Evolutionary conservation across 140 eudicot species (phyloP), one percentile per base, ranked within the genome.

Genomic region (Anethum foeniculum): DNA sequence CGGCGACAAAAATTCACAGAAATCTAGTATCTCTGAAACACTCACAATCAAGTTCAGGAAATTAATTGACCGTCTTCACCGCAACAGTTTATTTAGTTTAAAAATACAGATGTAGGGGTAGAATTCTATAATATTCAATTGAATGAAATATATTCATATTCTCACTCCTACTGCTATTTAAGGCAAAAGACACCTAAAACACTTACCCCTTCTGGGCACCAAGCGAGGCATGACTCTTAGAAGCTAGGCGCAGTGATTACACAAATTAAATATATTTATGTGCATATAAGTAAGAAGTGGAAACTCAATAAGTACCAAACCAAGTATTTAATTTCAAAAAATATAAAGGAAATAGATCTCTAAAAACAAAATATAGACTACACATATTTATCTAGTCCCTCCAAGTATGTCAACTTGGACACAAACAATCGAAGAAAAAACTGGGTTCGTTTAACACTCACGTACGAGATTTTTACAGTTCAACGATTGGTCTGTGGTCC

Each of bases 1-100:
- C 41, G 98, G 97, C 7, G 97, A 94, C 2, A 94, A 87, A 81
- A 94, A 94, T 41, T 92, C 94, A 79, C 98, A 94, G 72, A 94
- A 94, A 85, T 94, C 98, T 82, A 92, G 79, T 78, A 92, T 94
- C 92, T 94, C 98, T 94, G 88, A 74, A 80, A 86, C 25, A 79
- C 28, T 28, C 25, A 44, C 4, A 47, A 71, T 54, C 0, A 47
- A 75, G 10, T 27, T 13, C 13, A 74, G 27, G 4, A 74, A 43
- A 43, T 44, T 13, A 41, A 43, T 73, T 11, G 21, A 4, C 30
- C 3, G 5, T 7, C 47, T 12, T 16, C 49, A 71, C 23, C 34
- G 51, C 77, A 39, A 72, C 12, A 28, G 7, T 72, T 72, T 39
- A 74, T 28, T 74, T 74, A 13, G 8, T 9, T 72, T 9, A 8